Evolutionary conservation across 371 early-diverging fungal genomes (phyloP).

Genomic region (Mucor saturninus): DNA sequence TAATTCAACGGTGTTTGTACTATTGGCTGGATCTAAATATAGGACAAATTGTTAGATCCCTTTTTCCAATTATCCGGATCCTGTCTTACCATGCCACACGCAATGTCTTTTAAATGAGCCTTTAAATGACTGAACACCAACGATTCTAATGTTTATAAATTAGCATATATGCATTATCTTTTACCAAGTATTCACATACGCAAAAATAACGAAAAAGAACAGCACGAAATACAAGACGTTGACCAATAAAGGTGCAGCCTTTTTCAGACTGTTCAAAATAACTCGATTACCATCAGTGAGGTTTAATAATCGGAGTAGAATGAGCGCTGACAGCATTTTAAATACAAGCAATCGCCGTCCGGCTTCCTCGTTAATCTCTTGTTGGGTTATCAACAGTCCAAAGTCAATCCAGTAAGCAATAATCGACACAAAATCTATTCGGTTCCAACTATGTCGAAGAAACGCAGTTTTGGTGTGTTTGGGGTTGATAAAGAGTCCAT

Average conservation of each 20-base stretch:
- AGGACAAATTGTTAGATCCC: not conserved
- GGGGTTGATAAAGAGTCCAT: constrained; percentile 58
- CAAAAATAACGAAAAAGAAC: constrained; percentile 70
- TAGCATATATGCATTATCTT: not conserved
- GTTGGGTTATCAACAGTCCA: constrained; percentile 38
- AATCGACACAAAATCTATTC: constrained; percentile 68
- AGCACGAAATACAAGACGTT: constrained; percentile 64
- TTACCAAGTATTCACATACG: constrained; percentile 28
- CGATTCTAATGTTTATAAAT: constrained; percentile 39
- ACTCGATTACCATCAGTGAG: constrained; percentile 66
- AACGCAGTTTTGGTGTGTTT: constrained; percentile 42
- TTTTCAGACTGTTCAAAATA: constrained; percentile 67
- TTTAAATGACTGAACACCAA: constrained; percentile 71
- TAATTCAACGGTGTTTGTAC: constrained; percentile 28
- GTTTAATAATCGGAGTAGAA: constrained; percentile 62
- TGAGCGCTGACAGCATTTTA: constrained; percentile 59
- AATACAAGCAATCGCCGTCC: constrained; percentile 56
- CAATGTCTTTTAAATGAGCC: constrained; percentile 68
- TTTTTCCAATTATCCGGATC: not conserved
- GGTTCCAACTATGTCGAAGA: constrained; percentile 70
- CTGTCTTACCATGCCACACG: constrained; percentile 53
- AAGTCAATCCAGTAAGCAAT: constrained; percentile 67
- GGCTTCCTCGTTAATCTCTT: constrained; percentile 41
- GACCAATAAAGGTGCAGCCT: constrained; percentile 63
- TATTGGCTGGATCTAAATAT: constrained; percentile 42